A percentile compares a stretch with the other conserved stretches of the same genome.
These are phyloP conservation scores for Penicillium manginii DNA, from an alignment of 495 filamentous ascomycete species.

Conservation along the genomic window DNA sequence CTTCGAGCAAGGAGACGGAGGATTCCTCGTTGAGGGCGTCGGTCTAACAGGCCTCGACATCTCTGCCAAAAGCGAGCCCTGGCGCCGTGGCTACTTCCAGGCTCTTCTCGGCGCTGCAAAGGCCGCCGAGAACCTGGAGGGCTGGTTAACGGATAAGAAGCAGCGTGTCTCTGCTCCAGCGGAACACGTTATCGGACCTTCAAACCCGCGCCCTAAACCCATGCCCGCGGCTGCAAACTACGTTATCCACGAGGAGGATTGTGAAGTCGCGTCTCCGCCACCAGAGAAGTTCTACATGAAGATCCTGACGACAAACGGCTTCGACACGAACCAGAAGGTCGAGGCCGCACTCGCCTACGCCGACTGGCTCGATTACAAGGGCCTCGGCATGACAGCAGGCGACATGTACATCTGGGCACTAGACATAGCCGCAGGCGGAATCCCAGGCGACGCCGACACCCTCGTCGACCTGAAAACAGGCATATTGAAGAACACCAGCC, in stretches of 20 bases:
- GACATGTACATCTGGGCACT: conserved; percentile 75
- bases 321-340: conserved; percentile 71
- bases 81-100: conserved; percentile 83
- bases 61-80: conserved; percentile 72
- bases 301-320: conserved; percentile 75
- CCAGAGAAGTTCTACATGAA: conserved; percentile 77
- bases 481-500: conserved; percentile 57
- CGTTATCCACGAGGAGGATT: conserved; percentile 72
- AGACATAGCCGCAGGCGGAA: conserved; percentile 62
- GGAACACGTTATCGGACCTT: conserved; percentile 75
- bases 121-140: conserved; percentile 79
- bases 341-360: conserved; percentile 81
- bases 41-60: conserved; percentile 70
- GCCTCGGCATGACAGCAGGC: conserved; percentile 58
- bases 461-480: conserved; percentile 64
- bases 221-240: conserved; percentile 59
- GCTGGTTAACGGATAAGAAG: conserved; percentile 70
- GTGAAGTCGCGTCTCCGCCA: conserved; percentile 61
- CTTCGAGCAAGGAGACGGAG: conserved; percentile 57
- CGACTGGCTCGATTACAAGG: conserved; percentile 81
- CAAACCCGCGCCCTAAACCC: conserved; percentile 78
- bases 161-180: conserved; percentile 66
- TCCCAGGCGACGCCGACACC: conserved; percentile 45
- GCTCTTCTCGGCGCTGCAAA: conserved; percentile 74
- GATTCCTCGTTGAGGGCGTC: conserved; percentile 55